phyloP scores from a whole-genome alignment of 2,329 filamentous ascomycete species.

The Fusarium torulosum region DNA sequence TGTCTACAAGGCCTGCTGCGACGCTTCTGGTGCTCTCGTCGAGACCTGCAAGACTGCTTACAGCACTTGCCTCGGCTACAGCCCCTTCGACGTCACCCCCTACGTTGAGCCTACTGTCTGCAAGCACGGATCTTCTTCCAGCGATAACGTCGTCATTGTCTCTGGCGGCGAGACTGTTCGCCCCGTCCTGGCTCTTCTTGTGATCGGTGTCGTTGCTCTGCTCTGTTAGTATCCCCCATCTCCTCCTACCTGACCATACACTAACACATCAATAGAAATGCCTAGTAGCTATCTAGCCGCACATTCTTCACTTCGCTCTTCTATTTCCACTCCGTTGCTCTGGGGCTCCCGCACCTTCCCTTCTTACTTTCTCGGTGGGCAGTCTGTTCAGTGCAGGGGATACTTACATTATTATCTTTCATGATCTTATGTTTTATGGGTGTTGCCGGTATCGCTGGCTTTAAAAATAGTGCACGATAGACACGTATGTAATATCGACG shows the following conservation, averaged over 20 bases:
- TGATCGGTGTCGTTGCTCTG: conserved; percentile 32
- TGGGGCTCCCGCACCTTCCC: conserved; percentile 7
- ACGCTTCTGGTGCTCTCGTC: conserved; percentile 25
- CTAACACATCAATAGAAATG: conserved; percentile 25
- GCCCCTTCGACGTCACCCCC: conserved; percentile 22
- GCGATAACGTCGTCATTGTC: conserved; percentile 36
- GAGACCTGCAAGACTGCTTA: conserved; percentile 33
- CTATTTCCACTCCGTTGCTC: conserved; percentile 21
- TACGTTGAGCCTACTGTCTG: conserved; percentile 37
- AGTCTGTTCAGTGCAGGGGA: conserved; percentile 25
- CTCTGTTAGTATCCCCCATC: conserved; percentile 21
- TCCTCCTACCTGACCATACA: fast-evolving
- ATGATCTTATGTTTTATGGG: conserved; percentile 39
- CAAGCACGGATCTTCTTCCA: conserved; percentile 22
- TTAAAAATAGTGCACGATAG: conserved; percentile 37
- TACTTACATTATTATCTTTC: conserved; percentile 18
- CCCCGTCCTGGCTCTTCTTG: conserved; percentile 35
- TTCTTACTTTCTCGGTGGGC: conserved; percentile 33
- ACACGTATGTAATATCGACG: conserved; percentile 36
- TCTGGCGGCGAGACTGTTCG: conserved; percentile 29
- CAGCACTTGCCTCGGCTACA: conserved; percentile 36
- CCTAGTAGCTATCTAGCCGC: not conserved
- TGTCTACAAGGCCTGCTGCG: conserved; percentile 33
- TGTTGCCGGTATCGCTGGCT: conserved; percentile 9
- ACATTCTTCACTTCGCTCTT: conserved; percentile 27